These are phyloP conservation scores for Thielaviopsis euricoi DNA, from an alignment of 2,329 filamentous ascomycete genomes.

Conservation along the genomic window DNA sequence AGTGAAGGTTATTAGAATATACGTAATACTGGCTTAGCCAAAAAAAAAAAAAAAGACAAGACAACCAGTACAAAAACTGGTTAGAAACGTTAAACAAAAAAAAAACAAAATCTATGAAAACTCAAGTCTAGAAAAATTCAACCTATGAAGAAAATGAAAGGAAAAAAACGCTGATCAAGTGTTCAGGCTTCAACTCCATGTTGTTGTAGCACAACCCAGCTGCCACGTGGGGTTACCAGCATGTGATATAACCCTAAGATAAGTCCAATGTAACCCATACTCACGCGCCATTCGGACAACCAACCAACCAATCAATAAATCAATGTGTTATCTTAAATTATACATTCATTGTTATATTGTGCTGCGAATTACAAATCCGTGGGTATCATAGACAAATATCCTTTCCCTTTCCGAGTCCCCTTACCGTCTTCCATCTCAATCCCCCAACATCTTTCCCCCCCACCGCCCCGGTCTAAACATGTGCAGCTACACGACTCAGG, in stretches of 20 bases:
- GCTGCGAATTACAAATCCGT: not conserved
- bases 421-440: not conserved
- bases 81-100: not conserved
- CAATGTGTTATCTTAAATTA: not conserved
- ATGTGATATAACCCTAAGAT: not conserved
- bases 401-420: not conserved
- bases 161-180: not conserved
- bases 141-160: not conserved
- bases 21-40: not conserved
- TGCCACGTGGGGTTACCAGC: not conserved
- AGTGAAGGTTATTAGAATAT: not conserved
- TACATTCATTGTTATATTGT: not conserved
- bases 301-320: not conserved
- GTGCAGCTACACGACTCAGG: constrained; percentile 32
- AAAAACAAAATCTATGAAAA: no score
- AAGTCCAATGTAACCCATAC: not conserved
- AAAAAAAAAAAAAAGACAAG: not conserved
- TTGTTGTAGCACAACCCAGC: not conserved
- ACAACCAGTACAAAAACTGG: no score
- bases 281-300: no score
- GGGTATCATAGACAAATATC: not conserved
- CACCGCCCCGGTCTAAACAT: not conserved
- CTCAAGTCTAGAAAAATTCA: not conserved
- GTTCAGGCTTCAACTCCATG: not conserved
- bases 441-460: not conserved